phyloP scores from a whole-genome alignment of 2,329 filamentous ascomycete species.

The Epichloe brachyelytri region DNA sequence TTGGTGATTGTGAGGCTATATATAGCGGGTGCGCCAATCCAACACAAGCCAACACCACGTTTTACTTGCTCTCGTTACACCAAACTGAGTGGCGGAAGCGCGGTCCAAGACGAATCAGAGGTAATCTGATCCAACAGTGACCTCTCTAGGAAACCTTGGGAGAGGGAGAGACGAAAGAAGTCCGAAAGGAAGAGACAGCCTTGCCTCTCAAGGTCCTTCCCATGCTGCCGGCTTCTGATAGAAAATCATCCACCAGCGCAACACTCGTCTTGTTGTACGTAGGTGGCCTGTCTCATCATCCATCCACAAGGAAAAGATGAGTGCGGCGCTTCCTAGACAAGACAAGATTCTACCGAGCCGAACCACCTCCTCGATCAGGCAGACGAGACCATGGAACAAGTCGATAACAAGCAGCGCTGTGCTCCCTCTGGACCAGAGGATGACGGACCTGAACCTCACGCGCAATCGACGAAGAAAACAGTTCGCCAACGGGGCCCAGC shows the following conservation, averaged over 20 bases:
- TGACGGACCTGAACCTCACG: not conserved
- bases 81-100: not conserved
- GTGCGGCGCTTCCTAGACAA: not conserved
- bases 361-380: not conserved
- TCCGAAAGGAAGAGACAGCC: too few relatives aligned
- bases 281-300: not conserved
- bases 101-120: not conserved
- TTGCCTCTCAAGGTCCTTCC: too few relatives aligned
- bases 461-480: not conserved
- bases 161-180: too few relatives aligned
- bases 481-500: not conserved
- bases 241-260: not conserved
- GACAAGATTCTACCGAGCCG: constrained; percentile 3
- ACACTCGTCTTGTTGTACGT: not conserved
- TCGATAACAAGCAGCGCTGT: not conserved
- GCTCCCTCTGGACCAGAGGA: not conserved
- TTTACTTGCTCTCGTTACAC: too few relatives aligned
- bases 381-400: not conserved
- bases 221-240: not conserved
- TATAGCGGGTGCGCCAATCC: not conserved
- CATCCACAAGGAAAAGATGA: not conserved
- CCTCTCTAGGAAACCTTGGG: too few relatives aligned
- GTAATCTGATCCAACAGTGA: not conserved
- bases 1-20: not conserved
- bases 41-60: not conserved